Evolutionary conservation across 768 basidiomycete species (phyloP), one percentile per base, ranked within the genome.

Genomic region (Amanita jacksonii): DNA sequence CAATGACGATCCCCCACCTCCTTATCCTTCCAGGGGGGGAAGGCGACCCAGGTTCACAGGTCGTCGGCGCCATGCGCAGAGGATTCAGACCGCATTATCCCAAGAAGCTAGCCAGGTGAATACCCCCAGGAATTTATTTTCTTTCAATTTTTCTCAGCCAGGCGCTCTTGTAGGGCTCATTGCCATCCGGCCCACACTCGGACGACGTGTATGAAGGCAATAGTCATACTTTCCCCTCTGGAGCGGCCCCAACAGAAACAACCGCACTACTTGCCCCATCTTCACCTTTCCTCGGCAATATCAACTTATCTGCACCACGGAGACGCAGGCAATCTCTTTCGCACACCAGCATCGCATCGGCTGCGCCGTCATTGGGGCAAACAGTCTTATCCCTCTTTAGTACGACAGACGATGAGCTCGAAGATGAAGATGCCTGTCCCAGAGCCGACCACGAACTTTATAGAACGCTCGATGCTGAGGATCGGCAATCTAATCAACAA

Each of bases 301-400:
- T 8, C 9, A 8, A 25, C 8, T 15, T 9, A 20, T 13, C 13
- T 10, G 35, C 8, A n/a, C 19, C 8, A 15, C 27, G 43, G 20
- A 37, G 56, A 6, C 62, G 81, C 9, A 70, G 67, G 37, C 72
- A 81, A 20, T 72, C 83, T 2, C 54, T 69, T 42, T 86, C 84
- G 1, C 67, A 74, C 46, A 65, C 74, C 0, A 82, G 79, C 60
- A 61, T 59, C 0, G 64, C 57, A 5, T 84, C 80, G 3, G 66
- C 61, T 9, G 72, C 79, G 2, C 80, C 79, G 4, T 83, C 80
- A 2, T 63, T 88, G 7, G 73, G 76, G 4, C 85, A 81, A 25
- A 86, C 81, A 0, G 61, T 87, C 28, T 54, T 81, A 3, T 84
- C 82, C 0, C 67, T 87, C n/a, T 82, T 86, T 53, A 67, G 70